These are phyloP conservation scores for Asterochloris erici DNA, from an alignment of 139 green algal species.

Conservation along the genomic window DNA sequence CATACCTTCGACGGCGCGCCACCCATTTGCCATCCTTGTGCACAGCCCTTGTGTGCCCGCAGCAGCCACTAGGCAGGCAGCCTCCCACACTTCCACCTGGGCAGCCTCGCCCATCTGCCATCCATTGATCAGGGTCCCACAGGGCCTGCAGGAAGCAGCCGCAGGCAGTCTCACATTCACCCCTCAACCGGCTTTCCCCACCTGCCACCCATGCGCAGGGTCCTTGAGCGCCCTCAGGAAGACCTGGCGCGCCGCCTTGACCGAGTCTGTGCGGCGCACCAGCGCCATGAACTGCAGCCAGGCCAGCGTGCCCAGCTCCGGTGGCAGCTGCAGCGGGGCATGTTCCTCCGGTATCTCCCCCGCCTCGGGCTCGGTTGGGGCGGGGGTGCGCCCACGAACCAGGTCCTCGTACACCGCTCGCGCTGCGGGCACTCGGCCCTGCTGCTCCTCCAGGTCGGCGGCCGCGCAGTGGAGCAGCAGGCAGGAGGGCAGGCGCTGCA, in stretches of 20 bases:
- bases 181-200: conserved; percentile 45
- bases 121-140: conserved; percentile 49
- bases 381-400: background rate
- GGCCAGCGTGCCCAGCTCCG: conserved; percentile 56
- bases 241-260: conserved; percentile 62
- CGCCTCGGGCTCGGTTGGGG: background rate
- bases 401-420: conserved; percentile 57
- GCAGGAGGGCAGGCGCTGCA: conserved; percentile 56
- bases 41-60: too few species aligned
- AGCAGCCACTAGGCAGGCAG: background rate
- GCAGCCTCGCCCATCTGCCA: conserved; percentile 67
- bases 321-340: conserved; percentile 1
- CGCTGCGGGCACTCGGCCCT: conserved; percentile 46
- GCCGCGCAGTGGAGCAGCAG: conserved; percentile 73
- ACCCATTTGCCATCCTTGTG: too few species aligned
- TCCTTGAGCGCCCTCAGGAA: conserved; percentile 81
- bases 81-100: background rate
- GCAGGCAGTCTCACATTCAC: too few species aligned
- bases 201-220: conserved; percentile 63
- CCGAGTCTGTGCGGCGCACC: conserved; percentile 48
- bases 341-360: background rate
- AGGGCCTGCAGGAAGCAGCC: conserved; percentile 70
- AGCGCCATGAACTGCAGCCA: conserved; percentile 90
- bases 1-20: too few species aligned
- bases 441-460: conserved; percentile 69